Conservation (phyloP, 805 yeast species). For the Lipomyces sp. region DNA sequence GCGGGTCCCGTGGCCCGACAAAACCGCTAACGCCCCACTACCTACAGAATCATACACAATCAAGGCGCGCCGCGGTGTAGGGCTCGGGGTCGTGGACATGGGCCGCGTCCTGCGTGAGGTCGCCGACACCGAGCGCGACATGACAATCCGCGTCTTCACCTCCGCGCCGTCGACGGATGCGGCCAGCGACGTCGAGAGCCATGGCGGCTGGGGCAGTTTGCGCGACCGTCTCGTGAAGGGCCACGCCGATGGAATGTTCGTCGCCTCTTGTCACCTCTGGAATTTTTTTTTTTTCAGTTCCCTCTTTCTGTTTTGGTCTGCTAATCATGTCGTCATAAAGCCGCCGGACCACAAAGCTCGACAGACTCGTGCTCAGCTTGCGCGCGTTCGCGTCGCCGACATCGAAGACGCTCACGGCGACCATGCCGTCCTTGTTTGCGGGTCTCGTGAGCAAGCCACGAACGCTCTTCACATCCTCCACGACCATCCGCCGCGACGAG, state of each 20-base stretch:
- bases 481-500: conserved; percentile 22
- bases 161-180: conserved; percentile 38
- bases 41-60: conserved; percentile 11
- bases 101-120: conserved; percentile 69
- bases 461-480: conserved; percentile 17
- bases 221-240: conserved; percentile 75
- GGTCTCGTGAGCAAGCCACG: conserved; percentile 11
- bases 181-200: conserved; percentile 36
- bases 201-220: conserved; percentile 94
- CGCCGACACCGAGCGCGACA: conserved; percentile 63
- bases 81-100: conserved; percentile 84
- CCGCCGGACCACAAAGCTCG: conserved; percentile 79
- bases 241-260: conserved; percentile 55
- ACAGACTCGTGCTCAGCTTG: conserved; percentile 61
- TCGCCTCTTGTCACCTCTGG: too few species aligned
- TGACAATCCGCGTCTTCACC: conserved; percentile 67
- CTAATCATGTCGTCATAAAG: conserved; percentile 36
- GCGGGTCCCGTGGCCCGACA: not conserved
- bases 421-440: conserved; percentile 16
- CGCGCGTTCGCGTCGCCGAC: conserved; percentile 60
- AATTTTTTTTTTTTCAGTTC: not conserved
- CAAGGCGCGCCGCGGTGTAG: conserved; percentile 66
- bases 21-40: not conserved
- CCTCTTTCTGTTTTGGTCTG: not conserved
- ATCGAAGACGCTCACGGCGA: conserved; percentile 10